Conservation (phyloP, 805 yeast species). For the Ogataea philodendri region DNA sequence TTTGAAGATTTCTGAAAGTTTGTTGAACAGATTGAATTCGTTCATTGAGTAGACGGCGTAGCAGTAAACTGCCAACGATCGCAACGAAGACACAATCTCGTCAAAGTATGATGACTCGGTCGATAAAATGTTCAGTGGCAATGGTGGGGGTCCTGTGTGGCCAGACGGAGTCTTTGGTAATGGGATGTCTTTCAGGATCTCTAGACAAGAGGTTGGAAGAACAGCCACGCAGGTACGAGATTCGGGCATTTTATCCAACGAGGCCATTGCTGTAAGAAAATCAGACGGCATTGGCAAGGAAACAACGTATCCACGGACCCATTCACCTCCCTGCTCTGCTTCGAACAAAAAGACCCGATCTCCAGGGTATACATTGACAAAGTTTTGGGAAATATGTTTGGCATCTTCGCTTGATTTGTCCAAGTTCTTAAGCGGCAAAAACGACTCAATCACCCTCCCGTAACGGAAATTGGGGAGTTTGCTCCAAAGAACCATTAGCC, state of each 20-base stretch:
- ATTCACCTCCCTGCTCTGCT: slow-evolving; percentile 46
- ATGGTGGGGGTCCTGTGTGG: too few relatives aligned
- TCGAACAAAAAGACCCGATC: slow-evolving; percentile 79
- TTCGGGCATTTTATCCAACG: slow-evolving; percentile 63
- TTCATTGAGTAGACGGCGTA: slow-evolving; percentile 70
- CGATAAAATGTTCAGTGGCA: too few relatives aligned
- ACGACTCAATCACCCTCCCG: slow-evolving; percentile 44
- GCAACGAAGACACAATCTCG: slow-evolving; percentile 58
- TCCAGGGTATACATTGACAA: slow-evolving; percentile 63
- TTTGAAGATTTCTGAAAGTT: slow-evolving; percentile 50
- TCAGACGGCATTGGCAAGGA: slow-evolving; percentile 70
- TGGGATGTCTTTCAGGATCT: slow-evolving; percentile 40
- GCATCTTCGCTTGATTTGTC: slow-evolving; percentile 10
- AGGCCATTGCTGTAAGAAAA: slow-evolving; percentile 57
- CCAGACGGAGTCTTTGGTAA: too few relatives aligned
- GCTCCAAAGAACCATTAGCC: slow-evolving; percentile 38
- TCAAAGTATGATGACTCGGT: slow-evolving; percentile 44
- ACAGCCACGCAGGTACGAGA: slow-evolving; percentile 51
- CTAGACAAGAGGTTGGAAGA: slow-evolving; percentile 57
- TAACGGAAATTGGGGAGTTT: slow-evolving; percentile 47
- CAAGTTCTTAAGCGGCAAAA: slow-evolving; percentile 41
- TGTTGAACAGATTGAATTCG: slow-evolving; percentile 60
- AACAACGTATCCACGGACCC: slow-evolving; percentile 80
- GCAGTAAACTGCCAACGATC: slow-evolving; percentile 59
- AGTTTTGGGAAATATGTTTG: slow-evolving; percentile 15